Percentiles rank a stretch among this genome's conserved stretches.
Conservation (phyloP, 768 basidiomycete species). For the Boletus patriciae region DNA sequence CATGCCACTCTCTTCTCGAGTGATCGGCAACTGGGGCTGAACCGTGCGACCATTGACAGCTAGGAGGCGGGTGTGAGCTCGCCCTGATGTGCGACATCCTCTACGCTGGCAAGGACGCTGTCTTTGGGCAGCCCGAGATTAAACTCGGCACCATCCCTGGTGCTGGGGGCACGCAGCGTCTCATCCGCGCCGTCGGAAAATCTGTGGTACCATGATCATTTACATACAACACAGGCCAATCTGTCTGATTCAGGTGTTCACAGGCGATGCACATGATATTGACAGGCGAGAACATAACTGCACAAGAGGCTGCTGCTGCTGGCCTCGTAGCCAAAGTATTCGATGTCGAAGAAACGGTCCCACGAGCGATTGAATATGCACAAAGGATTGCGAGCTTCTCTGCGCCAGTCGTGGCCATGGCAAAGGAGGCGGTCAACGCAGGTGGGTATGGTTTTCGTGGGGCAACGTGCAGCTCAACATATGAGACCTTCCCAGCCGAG, state of each 20-base stretch:
- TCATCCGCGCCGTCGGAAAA: conserved; percentile 83
- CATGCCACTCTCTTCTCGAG: background rate
- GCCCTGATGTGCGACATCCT: conserved; percentile 96
- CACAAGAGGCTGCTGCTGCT: conserved; percentile 44
- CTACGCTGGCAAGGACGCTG: conserved; percentile 81
- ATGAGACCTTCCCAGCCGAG: conserved; percentile 37
- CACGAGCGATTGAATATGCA: conserved; percentile 45
- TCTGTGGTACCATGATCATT: conserved; percentile 39
- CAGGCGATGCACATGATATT: conserved; percentile 59
- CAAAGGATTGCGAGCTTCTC: conserved; percentile 35
- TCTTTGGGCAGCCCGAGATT: conserved; percentile 95
- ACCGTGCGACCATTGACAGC: conserved; percentile 47
- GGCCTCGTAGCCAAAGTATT: conserved; percentile 51
- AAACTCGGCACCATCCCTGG: conserved; percentile 94
- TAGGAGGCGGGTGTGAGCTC: conserved; percentile 96
- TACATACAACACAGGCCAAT: background rate
- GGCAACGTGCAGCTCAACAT: background rate
- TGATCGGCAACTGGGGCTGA: background rate
- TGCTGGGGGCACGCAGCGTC: conserved; percentile 89
- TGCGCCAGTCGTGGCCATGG: conserved; percentile 35
- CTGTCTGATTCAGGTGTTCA: background rate
- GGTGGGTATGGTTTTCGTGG: conserved; percentile 26
- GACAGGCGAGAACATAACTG: conserved; percentile 48
- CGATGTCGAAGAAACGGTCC: conserved; percentile 38
- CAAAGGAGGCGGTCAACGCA: conserved; percentile 52